Base-by-base conservation (phyloP, 129 eudicot species). In the Helianthus tuberosus region DNA sequence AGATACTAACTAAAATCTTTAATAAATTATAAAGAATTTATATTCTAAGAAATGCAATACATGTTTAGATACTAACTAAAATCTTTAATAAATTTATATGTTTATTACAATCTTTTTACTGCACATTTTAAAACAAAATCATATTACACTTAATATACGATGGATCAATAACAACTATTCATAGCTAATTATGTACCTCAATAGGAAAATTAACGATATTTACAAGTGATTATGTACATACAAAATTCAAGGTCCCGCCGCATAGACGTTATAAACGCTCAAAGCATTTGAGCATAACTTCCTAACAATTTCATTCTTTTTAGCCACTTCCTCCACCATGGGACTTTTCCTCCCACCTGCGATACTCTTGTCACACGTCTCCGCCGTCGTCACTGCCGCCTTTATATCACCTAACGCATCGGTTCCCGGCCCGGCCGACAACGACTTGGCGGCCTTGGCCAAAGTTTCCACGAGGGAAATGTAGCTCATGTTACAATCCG, bases 401-500 rank as follows among this genome's bases (percentile, higher is more conserved):
- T 75, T 57, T 62, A 80, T 32, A 64, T 79, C 86, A 3, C 67
- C 61, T 4, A 38, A 64, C 1, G 84, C 88, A 1, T 82, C 86
- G 0, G 25, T 5, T 13, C 5, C 35, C 0, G 65, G 15, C 6
- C 75, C 75, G 0, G 65, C 58, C 10, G 64, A 27, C 29, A 92
- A 20, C 0, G 89, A 86, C 14, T 74, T 73, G 2, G 86, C 43
- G 6, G 93, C 76, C 15, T 81, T 74, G 4, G 80, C 86, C 20
- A 86, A 52, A 53, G 76, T 77, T 11, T 87, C 96, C 0, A 77
- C 77, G 0, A 80, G 71, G 35, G 73, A 38, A 1, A 39, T 44
- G 35, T 89, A 92, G 39, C 80, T 75, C 11, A 71, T 75, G 32
- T 51, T 44, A 55, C 97, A 92, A 12, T 92, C 91, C 0, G 63